Base-by-base conservation (phyloP, 441 rosid genomes). In the Corymbia calophylla region DNA sequence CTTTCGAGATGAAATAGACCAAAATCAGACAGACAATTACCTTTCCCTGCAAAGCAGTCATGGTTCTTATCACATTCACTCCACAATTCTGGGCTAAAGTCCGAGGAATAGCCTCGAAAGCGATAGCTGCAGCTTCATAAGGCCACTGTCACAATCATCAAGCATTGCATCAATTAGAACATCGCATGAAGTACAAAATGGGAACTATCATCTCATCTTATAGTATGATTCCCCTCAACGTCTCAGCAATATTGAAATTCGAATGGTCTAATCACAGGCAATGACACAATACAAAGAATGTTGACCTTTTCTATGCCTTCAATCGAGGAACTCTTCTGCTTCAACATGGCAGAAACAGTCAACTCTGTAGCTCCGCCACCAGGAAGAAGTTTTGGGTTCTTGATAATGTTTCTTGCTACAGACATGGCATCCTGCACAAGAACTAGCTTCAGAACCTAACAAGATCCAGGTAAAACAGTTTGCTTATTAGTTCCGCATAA, bases 81-180 rank as follows among this genome's bases (percentile, higher is more conserved):
- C 99, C 99, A 90, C 99, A 97, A 91, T 97, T 97, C 92, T 97
- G 99, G 8, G 98, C 99, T 92, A 97, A 91, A 66, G 99, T 96
- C 90, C 98, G 95, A 32, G 99, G 98, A 88, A 97, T 97, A 89
- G 98, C 97, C 93, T 97, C 99, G 87, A 97, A 97, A 89, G 99
- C 99, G 85, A 96, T 93, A 17, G 99, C 99, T 68, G 97, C 99
- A 90, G 99, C 98, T 94, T 97, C 99, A 92, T 97, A 97, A 8
- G 98, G 98, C 99, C 99, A 97, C 99, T 97, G 95, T 88, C 89
- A 91, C 56, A 64, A 53, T 90, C 87, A 86, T 60, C 58, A 88
- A 25, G 31, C 17, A 27, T 54, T 18, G 44, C 68, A 55, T 29
- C 86, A 56, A 13, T 73, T 68, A n/a, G 23, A 29, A 55, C 87